phyloP scores from a whole-genome alignment of 2,329 filamentous ascomycete species.

The Fusarium clavum region DNA sequence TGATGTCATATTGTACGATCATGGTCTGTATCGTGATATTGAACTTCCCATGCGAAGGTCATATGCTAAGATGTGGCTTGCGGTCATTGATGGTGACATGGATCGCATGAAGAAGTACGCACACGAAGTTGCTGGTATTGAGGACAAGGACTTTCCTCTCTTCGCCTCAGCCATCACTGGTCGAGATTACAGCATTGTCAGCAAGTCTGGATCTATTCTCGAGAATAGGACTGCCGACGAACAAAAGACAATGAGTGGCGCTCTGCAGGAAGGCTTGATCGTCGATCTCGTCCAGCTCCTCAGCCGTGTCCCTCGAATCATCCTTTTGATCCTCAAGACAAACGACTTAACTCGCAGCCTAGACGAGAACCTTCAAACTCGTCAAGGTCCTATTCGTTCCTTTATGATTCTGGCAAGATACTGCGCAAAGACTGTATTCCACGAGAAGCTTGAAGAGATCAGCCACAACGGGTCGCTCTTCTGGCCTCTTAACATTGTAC shows the following conservation, averaged over 20 bases:
- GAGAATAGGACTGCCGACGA: slow-evolving; percentile 76
- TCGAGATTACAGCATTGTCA: slow-evolving; percentile 84
- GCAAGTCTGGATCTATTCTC: slow-evolving; percentile 66
- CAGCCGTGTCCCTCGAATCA: slow-evolving; percentile 89
- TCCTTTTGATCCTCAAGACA: slow-evolving; percentile 95
- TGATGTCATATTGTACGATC: slow-evolving; percentile 95
- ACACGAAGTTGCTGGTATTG: slow-evolving; percentile 87
- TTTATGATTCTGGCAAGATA: slow-evolving; percentile 78
- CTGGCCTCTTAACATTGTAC: slow-evolving; percentile 67
- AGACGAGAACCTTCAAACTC: slow-evolving; percentile 88
- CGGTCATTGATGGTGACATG: slow-evolving; percentile 91
- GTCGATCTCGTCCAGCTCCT: slow-evolving; percentile 89
- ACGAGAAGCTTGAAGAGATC: slow-evolving; percentile 72
- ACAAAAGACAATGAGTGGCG: slow-evolving; percentile 86
- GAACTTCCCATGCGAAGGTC: slow-evolving; percentile 80
- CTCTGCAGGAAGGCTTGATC: slow-evolving; percentile 87
- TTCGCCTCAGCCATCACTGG: slow-evolving; percentile 98
- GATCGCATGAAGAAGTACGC: slow-evolving; percentile 88
- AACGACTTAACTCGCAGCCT: slow-evolving; percentile 95
- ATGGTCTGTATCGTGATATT: slow-evolving; percentile 95
- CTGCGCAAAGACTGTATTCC: slow-evolving; percentile 73
- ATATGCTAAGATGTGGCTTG: slow-evolving; percentile 98
- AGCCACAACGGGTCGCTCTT: slow-evolving; percentile 64
- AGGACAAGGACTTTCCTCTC: slow-evolving; percentile 89
- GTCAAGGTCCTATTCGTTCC: slow-evolving; percentile 71